phyloP scores from a whole-genome alignment of 371 early-diverging fungal species.

The Mucor saturninus region DNA sequence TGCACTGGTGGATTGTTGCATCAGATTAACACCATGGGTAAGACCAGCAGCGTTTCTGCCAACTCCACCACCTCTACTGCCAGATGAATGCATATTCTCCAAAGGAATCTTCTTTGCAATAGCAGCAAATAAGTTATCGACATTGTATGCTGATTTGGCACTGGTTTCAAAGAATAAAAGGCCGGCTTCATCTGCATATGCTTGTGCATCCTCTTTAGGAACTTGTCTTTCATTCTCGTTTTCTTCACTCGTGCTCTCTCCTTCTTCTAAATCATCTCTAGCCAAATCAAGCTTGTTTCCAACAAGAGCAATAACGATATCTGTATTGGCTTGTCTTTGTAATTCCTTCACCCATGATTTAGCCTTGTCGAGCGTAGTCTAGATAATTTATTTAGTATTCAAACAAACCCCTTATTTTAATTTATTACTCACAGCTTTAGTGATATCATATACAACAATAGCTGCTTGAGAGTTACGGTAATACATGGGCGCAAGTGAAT shows the following conservation, averaged over 20 bases:
- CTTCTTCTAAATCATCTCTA: constrained; percentile 22
- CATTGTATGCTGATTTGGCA: constrained; percentile 87
- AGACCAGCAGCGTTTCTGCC: constrained; percentile 15
- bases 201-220: constrained; percentile 73
- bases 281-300: constrained; percentile 93
- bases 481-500: constrained; percentile 98
- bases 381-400: neutral
- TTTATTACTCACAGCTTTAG: constrained; percentile 71
- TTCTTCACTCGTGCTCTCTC: constrained; percentile 58
- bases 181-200: constrained; percentile 80
- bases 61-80: constrained; percentile 15
- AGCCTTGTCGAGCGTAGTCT: constrained; percentile 94
- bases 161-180: constrained; percentile 87
- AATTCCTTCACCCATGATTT: constrained; percentile 99
- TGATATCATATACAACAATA: constrained; percentile 94
- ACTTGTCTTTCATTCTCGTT: constrained; percentile 65
- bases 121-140: constrained; percentile 80
- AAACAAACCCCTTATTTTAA: too few species aligned
- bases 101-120: constrained; percentile 32
- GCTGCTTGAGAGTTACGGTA: constrained; percentile 97
- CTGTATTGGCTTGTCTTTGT: constrained; percentile 92
- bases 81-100: constrained; percentile 15
- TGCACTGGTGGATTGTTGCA: constrained; percentile 17
- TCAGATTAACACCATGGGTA: constrained; percentile 22
- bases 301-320: constrained; percentile 95